phyloP scores from a whole-genome alignment of 305 asterid genomes.

The Solanum hybrid region DNA sequence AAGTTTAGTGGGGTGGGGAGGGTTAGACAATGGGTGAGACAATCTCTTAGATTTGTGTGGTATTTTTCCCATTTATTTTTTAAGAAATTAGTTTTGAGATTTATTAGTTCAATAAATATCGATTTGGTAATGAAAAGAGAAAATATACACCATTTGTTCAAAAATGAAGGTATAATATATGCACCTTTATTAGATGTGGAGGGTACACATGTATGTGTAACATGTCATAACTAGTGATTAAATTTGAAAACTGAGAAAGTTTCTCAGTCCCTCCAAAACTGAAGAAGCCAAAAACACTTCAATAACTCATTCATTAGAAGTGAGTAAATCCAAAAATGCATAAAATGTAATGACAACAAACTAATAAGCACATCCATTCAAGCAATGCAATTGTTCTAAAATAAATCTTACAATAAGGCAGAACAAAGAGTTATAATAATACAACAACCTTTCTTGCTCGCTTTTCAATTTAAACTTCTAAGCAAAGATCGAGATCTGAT shows the following conservation, averaged over 20 bases:
- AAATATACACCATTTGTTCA: no score
- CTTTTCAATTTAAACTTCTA: neutral
- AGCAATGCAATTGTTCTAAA: neutral
- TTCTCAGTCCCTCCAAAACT: neutral
- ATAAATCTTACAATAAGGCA: neutral
- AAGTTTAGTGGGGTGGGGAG: neutral
- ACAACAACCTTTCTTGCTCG: neutral
- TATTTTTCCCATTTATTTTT: no score
- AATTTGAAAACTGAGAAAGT: no score
- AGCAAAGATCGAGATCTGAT: neutral
- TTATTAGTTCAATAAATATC: neutral
- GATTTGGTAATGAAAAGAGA: neutral
- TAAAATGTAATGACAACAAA: neutral
- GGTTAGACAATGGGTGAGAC: neutral
- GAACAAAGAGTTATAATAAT: neutral
- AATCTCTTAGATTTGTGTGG: neutral
- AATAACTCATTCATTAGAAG: neutral
- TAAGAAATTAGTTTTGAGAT: neutral
- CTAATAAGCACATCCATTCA: neutral
- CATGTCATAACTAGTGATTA: neutral
- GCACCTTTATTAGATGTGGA: neutral
- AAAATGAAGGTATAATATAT: neutral
- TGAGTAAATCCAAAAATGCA: neutral
- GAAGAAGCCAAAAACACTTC: neutral
- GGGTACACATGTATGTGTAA: no score